Evolutionary conservation across 2,329 filamentous ascomycete genomes (phyloP).

Genomic region (Polychaeton citri): DNA sequence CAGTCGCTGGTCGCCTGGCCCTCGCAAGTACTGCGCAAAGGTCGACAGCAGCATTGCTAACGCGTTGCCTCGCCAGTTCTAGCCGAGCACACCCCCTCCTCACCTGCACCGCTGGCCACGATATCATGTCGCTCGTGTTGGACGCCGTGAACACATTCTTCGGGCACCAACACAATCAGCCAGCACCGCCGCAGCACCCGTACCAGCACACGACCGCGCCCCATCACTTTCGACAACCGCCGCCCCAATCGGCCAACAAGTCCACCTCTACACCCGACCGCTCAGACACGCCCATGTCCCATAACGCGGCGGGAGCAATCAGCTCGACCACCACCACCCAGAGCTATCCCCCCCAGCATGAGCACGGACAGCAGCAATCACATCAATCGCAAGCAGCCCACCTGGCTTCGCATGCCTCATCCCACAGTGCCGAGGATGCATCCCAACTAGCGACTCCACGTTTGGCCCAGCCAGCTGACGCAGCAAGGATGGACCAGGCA

Average conservation of each 20-base stretch:
- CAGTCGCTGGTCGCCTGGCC: background rate
- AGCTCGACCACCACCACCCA: constrained; percentile 14
- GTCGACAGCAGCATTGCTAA: background rate
- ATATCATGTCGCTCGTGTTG: constrained; percentile 49
- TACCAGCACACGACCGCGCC: no score
- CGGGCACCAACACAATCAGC: constrained; percentile 11
- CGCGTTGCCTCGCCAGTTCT: background rate
- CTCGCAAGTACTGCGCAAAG: background rate
- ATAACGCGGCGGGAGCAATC: constrained; percentile 16
- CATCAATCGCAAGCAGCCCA: constrained; percentile 11
- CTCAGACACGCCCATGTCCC: constrained; percentile 16
- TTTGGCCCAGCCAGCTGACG: constrained; percentile 16
- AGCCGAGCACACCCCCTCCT: background rate
- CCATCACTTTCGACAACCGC: constrained; percentile 10
- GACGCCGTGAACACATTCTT: constrained; percentile 60
- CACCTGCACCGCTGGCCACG: constrained; percentile 11
- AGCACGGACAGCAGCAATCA: constrained; percentile 3
- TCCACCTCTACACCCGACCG: constrained; percentile 13
- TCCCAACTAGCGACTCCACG: constrained; percentile 31
- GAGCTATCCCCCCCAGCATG: constrained; percentile 2
- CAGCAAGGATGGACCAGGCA: constrained; percentile 18
- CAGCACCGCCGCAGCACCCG: constrained; percentile 13
- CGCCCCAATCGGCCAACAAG: constrained; percentile 9
- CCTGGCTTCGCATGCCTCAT: constrained; percentile 9
- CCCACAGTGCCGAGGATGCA: constrained; percentile 7